Base-by-base conservation (phyloP, 257 asterid species). In the Cynanchum wilfordii region DNA sequence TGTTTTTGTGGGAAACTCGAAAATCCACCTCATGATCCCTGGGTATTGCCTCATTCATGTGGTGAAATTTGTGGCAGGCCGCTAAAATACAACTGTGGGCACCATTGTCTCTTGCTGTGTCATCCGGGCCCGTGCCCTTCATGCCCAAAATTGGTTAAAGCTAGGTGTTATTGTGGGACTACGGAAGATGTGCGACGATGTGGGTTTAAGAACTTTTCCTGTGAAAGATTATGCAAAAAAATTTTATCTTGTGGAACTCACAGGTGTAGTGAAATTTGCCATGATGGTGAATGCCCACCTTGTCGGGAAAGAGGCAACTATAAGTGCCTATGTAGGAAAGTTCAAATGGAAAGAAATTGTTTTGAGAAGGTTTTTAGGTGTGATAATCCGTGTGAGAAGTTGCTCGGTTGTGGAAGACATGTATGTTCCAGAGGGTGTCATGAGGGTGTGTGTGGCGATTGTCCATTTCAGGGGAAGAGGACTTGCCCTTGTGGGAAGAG, bases 101-200 rank as follows among this genome's bases (percentile, higher is more conserved):
- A 91, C 77, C 66, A 75, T 75, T 91, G 97, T 60, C 76, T 91
- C 77, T 71, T 93, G 80, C 47, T 93, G 77, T 93, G 97, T 70
- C 98, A 91, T 81, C 98, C 97, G 0, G 97, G 98, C 5, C 96
- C 94, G 2, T 93, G 97, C 86, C 96, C 98, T 1, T 77, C 98
- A 3, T 93, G 98, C 79, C 98, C 97, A 11, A 91, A 91, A 76
- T 78, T 89, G 78, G 91, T 91, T 36, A 86, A 80, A 78, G 75
- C 80, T 45, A 84, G 73, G 78, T 91, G 97, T 66, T 93, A 85
- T 76, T 93, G 98, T 76, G 91, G 97, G 79, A 79, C 81, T 44
- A 58, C 72, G 44, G 96, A 87, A 77, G 98, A 93, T 78, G 94
- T 89, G 55, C 85, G 84, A 68, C 87, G 98, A 40, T 93, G 97